phyloP scores from a whole-genome alignment of 306 rosid species.

The Pterocarpus santalinus region DNA sequence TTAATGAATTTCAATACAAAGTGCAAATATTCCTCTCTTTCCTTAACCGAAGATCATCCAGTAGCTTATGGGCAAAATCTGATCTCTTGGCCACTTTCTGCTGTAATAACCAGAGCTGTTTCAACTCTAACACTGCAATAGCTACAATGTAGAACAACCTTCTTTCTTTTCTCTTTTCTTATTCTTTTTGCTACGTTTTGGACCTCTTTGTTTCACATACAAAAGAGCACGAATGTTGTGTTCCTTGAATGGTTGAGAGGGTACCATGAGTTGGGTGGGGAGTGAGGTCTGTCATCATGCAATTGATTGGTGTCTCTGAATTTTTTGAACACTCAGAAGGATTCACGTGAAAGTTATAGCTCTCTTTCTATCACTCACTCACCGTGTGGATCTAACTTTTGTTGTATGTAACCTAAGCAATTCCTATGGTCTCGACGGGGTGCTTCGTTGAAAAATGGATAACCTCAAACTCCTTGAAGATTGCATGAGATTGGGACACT shows the following conservation, averaged over 20 bases:
- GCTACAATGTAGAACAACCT: neutral
- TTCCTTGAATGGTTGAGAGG: slow-evolving; percentile 3
- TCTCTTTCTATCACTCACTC: neutral
- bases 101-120: neutral
- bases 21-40: neutral
- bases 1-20: neutral
- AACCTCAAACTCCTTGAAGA: too few relatives aligned
- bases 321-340: neutral
- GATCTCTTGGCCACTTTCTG: neutral
- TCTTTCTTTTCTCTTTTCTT: neutral
- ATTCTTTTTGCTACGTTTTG: neutral
- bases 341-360: slow-evolving; percentile 1
- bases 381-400: neutral
- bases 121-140: neutral
- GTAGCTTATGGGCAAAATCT: neutral
- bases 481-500: too few relatives aligned
- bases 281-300: slow-evolving; percentile 10
- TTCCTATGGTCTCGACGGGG: too few relatives aligned
- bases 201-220: neutral
- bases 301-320: neutral
- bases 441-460: too few relatives aligned
- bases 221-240: neutral
- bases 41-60: neutral
- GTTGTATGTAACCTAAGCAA: neutral
- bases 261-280: slow-evolving; percentile 3